Conservation (phyloP, 495 filamentous ascomycete species). For the Tuber brumale region DNA sequence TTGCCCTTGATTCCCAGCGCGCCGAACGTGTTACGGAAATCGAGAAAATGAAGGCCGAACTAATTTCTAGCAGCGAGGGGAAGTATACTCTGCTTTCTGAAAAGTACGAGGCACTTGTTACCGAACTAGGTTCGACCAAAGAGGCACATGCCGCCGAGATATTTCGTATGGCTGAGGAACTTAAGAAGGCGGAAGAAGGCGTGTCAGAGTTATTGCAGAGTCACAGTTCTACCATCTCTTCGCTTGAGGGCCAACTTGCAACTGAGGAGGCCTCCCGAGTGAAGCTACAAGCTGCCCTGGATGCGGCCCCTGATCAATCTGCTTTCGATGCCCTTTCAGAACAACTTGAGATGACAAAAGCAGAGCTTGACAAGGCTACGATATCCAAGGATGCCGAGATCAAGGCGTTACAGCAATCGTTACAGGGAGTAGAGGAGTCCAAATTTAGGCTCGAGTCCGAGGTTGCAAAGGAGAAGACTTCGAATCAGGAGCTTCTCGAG, state of each 20-base stretch:
- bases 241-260: constrained; percentile 26
- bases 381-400: constrained; percentile 14
- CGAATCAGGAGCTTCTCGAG: constrained; percentile 27
- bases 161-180: constrained; percentile 23
- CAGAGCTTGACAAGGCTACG: constrained; percentile 18
- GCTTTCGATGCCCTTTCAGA: constrained; percentile 11
- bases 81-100: constrained; percentile 37
- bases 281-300: constrained; percentile 27
- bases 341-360: constrained; percentile 22
- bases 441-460: constrained; percentile 16
- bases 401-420: constrained; percentile 17
- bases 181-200: constrained; percentile 29
- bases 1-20: constrained; percentile 29
- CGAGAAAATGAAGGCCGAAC: constrained; percentile 18
- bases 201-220: constrained; percentile 24
- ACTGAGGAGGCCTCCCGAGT: constrained; percentile 23
- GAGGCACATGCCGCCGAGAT: constrained; percentile 32
- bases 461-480: constrained; percentile 17
- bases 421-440: constrained; percentile 13
- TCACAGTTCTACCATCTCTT: constrained; percentile 18
- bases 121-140: constrained; percentile 17
- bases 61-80: constrained; percentile 29
- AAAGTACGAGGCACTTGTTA: constrained; percentile 28
- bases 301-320: constrained; percentile 16
- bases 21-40: constrained; percentile 28